Conservation (phyloP, 768 basidiomycete genomes). For the Nevesoporus exiguus region DNA sequence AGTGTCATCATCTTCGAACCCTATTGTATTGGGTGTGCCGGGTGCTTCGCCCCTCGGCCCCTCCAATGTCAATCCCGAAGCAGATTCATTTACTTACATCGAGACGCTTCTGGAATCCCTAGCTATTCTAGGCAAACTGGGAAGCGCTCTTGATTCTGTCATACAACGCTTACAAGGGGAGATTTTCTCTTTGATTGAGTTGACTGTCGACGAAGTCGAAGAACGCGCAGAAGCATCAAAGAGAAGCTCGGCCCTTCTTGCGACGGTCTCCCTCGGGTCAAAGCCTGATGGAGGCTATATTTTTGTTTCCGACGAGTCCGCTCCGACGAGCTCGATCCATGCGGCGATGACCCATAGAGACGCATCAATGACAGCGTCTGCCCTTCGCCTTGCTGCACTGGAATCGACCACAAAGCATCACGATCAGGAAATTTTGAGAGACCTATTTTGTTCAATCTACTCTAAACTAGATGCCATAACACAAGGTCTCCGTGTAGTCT, state of each 20-base stretch:
- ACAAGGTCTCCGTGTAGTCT: slow-evolving; percentile 86
- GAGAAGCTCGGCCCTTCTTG: slow-evolving; percentile 39
- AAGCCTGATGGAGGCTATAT: slow-evolving; percentile 54
- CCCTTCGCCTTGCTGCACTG: slow-evolving; percentile 64
- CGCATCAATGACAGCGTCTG: slow-evolving; percentile 44
- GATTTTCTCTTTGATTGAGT: slow-evolving; percentile 80
- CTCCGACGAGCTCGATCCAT: slow-evolving; percentile 21
- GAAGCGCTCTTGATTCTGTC: slow-evolving; percentile 76
- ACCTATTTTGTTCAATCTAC: slow-evolving; percentile 96
- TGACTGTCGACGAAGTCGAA: slow-evolving; percentile 85
- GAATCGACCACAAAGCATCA: slow-evolving; percentile 68
- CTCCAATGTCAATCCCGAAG: slow-evolving; percentile 67
- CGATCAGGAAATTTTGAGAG: slow-evolving; percentile 83
- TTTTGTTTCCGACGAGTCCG: slow-evolving; percentile 32
- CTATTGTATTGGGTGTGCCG: slow-evolving; percentile 17
- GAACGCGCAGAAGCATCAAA: slow-evolving; percentile 83
- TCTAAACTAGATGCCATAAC: slow-evolving; percentile 93
- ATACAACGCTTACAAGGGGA: slow-evolving; percentile 81
- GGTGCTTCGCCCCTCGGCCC: slow-evolving; percentile 22
- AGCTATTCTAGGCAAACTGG: slow-evolving; percentile 85
- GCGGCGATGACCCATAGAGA: slow-evolving; percentile 22
- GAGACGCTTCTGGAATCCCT: slow-evolving; percentile 92
- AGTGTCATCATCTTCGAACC: slow-evolving; percentile 25
- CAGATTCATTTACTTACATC: slow-evolving; percentile 90
- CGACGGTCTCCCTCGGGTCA: slow-evolving; percentile 35